A percentile compares a stretch with the other conserved stretches of the same genome.
These are phyloP conservation scores for Phyllachora maydis DNA, from an alignment of 2,329 filamentous ascomycete species.

Conservation along the genomic window DNA sequence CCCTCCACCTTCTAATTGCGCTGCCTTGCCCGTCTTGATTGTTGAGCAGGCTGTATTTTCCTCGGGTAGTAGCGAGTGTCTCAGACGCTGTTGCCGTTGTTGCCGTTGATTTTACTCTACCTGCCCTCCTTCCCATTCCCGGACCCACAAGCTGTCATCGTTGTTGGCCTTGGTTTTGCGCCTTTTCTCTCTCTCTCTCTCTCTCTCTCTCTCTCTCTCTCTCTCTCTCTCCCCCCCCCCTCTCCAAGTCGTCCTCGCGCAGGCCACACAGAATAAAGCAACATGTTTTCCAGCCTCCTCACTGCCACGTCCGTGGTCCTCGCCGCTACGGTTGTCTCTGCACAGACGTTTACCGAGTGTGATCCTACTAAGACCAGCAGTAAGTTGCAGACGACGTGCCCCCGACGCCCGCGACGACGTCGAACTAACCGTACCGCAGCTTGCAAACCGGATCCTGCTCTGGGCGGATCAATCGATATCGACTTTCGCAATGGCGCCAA, in stretches of 20 bases:
- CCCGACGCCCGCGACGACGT: constrained; percentile 1
- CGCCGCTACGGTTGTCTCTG: constrained; percentile 26
- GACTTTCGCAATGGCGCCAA: constrained; percentile 63
- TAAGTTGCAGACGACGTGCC: constrained; percentile 5
- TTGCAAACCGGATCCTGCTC: constrained; percentile 58
- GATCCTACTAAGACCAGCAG: constrained; percentile 27
- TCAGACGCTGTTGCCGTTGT: no score
- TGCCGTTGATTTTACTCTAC: no score
- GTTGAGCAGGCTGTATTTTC: no score
- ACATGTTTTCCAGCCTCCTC: constrained; percentile 25
- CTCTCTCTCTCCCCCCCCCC: not conserved
- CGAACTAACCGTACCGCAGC: constrained; percentile 10
- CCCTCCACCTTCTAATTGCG: no score
- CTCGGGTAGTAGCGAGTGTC: no score
- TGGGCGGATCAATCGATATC: constrained; percentile 38
- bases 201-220: constrained; percentile 1
- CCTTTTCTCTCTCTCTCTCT: not conserved
- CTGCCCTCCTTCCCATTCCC: no score
- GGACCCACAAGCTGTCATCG: no score
- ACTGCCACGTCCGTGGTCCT: constrained; percentile 24
- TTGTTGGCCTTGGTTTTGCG: no score
- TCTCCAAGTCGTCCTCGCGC: not conserved
- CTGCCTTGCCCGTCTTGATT: no score
- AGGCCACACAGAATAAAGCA: constrained; percentile 4
- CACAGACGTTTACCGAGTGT: constrained; percentile 35